Conservation (phyloP, 1,284 basidiomycete genomes). For the Pseudozyma sp. region DNA sequence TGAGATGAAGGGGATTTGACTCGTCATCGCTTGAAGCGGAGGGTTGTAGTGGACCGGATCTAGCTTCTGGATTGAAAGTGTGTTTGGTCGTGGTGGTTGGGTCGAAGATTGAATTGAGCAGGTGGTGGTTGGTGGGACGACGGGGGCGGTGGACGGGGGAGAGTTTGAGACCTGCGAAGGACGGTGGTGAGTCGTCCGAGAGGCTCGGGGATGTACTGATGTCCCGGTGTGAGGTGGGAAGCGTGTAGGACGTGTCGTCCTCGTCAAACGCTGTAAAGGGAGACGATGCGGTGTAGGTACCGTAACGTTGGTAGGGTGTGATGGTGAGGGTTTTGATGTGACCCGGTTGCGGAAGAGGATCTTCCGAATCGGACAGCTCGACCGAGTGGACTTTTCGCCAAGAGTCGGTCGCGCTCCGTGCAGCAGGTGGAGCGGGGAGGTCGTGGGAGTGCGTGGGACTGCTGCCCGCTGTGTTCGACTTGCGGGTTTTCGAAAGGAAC, state of each 20-base stretch:
- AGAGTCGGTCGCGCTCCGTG: neutral
- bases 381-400: constrained; percentile 25
- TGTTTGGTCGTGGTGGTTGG: constrained; percentile 6
- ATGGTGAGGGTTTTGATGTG: constrained; percentile 28
- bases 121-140: neutral
- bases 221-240: neutral
- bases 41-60: constrained; percentile 23
- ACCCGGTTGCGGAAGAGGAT: neutral
- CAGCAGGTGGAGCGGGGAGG: neutral
- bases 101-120: constrained; percentile 26
- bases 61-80: constrained; percentile 22
- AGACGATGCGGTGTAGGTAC: constrained; percentile 5
- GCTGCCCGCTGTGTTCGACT: neutral
- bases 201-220: no score
- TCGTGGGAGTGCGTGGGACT: constrained; percentile 1
- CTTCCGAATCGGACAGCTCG: constrained; percentile 40
- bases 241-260: constrained; percentile 18
- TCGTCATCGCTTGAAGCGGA: neutral
- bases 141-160: constrained; percentile 24
- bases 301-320: constrained; percentile 42
- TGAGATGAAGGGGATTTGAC: neutral
- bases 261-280: neutral
- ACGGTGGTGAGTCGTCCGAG: constrained; percentile 3
- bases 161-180: constrained; percentile 31
- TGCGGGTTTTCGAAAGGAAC: neutral